phyloP scores from a whole-genome alignment of 106 monocot species.

The Acorus calamus region DNA sequence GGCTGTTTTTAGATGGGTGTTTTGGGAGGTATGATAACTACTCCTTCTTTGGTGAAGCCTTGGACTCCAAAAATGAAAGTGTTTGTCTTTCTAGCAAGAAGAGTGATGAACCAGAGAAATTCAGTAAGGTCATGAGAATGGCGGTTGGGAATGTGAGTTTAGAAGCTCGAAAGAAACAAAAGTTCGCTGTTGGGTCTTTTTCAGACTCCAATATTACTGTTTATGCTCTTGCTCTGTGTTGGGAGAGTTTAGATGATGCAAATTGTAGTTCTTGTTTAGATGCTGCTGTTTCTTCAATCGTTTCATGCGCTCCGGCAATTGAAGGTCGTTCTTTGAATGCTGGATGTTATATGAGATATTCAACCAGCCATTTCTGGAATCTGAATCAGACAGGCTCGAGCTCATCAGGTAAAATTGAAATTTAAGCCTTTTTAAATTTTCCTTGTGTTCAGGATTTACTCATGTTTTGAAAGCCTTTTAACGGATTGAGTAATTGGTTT shows the following conservation, averaged over 20 bases:
- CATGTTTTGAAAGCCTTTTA: no score
- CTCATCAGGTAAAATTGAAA: conserved; percentile 23
- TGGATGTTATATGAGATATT: conserved; percentile 54
- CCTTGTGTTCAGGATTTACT: no score
- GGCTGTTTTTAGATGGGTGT: conserved; percentile 50
- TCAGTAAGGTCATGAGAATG: conserved; percentile 17
- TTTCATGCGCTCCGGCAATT: conserved; percentile 28
- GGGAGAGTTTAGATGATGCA: conserved; percentile 35
- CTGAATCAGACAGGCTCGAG: conserved; percentile 10
- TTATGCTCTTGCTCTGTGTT: conserved; percentile 51
- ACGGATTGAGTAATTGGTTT: no score
- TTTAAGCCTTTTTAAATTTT: no score
- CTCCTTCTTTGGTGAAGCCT: conserved; percentile 35
- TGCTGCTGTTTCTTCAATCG: conserved; percentile 26
- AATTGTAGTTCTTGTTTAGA: conserved; percentile 33
- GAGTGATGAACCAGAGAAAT: conserved; percentile 12
- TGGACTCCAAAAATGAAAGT: conserved; percentile 8
- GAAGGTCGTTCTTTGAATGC: conserved; percentile 44
- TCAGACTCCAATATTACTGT: conserved; percentile 11
- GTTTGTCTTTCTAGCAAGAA: conserved; percentile 16
- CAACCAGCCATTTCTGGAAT: conserved; percentile 46
- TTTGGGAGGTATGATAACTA: conserved; percentile 51
- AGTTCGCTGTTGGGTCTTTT: conserved; percentile 39
- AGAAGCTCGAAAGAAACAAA: conserved; percentile 12
- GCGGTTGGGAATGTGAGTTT: conserved; percentile 29